phyloP scores from a whole-genome alignment of 345 rosid genomes.

The Diplotaxis tenuifolia region DNA sequence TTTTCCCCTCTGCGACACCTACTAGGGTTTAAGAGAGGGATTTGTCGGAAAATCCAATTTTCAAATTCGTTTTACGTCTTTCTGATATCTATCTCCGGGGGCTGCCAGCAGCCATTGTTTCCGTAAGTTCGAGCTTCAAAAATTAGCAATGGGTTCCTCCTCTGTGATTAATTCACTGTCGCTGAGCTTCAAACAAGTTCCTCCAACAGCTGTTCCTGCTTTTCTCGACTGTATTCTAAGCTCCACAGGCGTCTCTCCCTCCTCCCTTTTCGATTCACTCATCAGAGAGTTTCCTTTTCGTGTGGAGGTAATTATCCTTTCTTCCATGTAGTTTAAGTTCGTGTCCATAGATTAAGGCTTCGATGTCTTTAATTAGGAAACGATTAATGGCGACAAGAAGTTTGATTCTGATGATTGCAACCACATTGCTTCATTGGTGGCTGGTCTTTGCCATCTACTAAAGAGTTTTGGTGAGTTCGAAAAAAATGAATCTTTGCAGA shows the following conservation, averaged over 20 bases:
- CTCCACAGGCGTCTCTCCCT: conserved; percentile 59
- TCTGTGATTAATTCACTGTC: conserved; percentile 56
- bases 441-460: conserved; percentile 75
- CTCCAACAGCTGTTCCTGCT: conserved; percentile 67
- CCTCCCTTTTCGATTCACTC: conserved; percentile 57
- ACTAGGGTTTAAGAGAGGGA: conserved; percentile 23
- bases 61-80: not conserved
- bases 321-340: not conserved
- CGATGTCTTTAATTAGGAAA: conserved; percentile 40
- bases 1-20: not conserved
- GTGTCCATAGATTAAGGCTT: not conserved
- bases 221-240: conserved; percentile 77
- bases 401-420: conserved; percentile 43
- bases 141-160: conserved; percentile 34
- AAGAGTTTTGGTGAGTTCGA: conserved; percentile 54
- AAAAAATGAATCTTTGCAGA: not conserved
- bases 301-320: conserved; percentile 9
- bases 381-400: conserved; percentile 37
- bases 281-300: conserved; percentile 36
- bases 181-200: conserved; percentile 59
- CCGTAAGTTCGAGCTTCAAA: conserved; percentile 3
- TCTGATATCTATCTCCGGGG: not conserved
- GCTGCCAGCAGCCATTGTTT: not conserved
- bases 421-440: conserved; percentile 51
- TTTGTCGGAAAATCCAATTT: not conserved